Conservation (phyloP, 78 protist genomes). For the Speleostelium caveatum region DNA sequence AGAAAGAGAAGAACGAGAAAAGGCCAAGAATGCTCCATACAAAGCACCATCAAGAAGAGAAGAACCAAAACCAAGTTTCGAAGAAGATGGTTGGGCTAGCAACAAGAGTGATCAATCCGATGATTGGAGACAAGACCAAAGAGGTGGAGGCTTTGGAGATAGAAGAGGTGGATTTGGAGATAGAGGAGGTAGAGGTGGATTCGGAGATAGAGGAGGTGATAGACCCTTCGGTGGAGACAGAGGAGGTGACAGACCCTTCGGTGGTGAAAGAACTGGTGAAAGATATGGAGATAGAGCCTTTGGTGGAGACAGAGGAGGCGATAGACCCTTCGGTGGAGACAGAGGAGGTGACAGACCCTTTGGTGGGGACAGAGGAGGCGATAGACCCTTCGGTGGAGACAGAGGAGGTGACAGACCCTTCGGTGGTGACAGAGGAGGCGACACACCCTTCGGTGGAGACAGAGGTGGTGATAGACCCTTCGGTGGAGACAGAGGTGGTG, state of each 20-base stretch:
- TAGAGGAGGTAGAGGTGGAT: not conserved
- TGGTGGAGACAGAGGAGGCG: conserved; percentile 3
- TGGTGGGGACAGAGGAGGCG: conserved; percentile 18
- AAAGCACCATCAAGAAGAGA: not conserved
- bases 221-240: conserved; percentile 5
- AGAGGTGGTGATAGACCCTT: not conserved
- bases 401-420: not conserved
- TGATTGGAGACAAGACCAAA: not conserved
- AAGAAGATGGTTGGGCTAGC: not conserved
- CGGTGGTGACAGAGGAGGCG: not conserved
- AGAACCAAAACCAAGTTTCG: not conserved
- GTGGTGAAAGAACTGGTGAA: not conserved
- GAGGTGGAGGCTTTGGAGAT: not conserved
- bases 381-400: not conserved
- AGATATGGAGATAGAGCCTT: conserved; percentile 17
- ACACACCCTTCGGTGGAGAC: conserved; percentile 3
- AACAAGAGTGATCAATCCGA: not conserved
- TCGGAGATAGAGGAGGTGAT: not conserved
- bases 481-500: not conserved
- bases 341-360: not conserved
- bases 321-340: too few relatives aligned
- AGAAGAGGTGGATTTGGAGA: not conserved
- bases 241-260: not conserved
- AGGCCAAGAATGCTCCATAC: conserved; percentile 30
- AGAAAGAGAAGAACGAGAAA: conserved; percentile 12